Evolutionary conservation across 78 protist genomes (phyloP), one percentile per base, ranked within the genome.

Genomic region (Planoprotostelium fungivorum): DNA sequence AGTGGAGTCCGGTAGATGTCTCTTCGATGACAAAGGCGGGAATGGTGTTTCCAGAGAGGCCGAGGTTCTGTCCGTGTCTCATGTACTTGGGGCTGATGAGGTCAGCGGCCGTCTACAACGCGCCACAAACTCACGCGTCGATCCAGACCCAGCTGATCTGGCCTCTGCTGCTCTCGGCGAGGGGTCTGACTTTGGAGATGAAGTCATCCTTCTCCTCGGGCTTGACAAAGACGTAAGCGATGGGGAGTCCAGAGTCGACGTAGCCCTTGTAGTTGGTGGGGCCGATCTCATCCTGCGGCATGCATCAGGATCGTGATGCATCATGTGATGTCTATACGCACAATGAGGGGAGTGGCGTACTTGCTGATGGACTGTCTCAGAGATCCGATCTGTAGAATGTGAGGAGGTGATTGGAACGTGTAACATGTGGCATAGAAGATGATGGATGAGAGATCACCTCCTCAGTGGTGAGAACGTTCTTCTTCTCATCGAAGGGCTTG

Each of bases 51-150:
- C 92, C 95, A 38, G 88, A 34, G 63, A 94, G 89, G 36, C 96
- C 96, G 34, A 91, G 35, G 89, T 94, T 87, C 88, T 90, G 86
- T n/a, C 93, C 94, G 84, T 90, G 91, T 88, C 89, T 90, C 84
- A 87, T 87, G 88, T 83, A 93, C 35, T 88, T 87, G 84, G 38
- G 73, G 37, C 88, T 38, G 87, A 25, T 25, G 31, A 51, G 16
- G 5, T 51, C 73, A 25, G 31, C 5, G 73, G 5, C 73, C 5
- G 5, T 5, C 16, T 51, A 16, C 5, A 51, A 51, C 73, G 73
- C 16, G 73, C 5, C 87, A 85, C 5, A 36, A 85, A 36, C 87
- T 37, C 63, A 36, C 37, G 87, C 37, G 87, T 93, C 90, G 29
- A 93, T 92, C 38, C 38, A 87, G 83, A 92, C 88, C 89, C 89